Percentiles rank a stretch among this genome's conserved stretches.
Conservation (phyloP, 306 rosid genomes). For the Neltuma alba region DNA sequence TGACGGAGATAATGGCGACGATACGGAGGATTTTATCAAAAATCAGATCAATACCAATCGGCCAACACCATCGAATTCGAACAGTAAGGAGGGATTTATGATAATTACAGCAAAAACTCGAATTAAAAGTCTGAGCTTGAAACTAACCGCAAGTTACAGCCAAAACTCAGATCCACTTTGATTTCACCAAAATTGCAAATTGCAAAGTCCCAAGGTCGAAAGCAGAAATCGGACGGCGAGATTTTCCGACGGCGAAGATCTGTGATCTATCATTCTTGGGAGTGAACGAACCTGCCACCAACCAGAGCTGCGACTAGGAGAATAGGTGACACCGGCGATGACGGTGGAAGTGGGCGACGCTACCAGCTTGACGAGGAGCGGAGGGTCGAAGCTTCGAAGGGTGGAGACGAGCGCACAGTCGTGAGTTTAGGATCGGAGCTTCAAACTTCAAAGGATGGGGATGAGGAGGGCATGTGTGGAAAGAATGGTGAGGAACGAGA, state of each 20-base stretch:
- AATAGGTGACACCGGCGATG: neutral
- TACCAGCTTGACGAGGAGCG: neutral
- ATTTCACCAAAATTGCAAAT: neutral
- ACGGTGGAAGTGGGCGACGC: neutral
- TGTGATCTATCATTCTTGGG: neutral
- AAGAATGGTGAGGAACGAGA: neutral
- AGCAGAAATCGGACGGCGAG: neutral
- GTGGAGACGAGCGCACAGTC: too few relatives aligned
- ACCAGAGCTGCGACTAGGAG: neutral
- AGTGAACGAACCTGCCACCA: neutral
- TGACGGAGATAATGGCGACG: too few relatives aligned
- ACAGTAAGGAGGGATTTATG: neutral
- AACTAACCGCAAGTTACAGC: neutral
- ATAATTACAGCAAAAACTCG: neutral
- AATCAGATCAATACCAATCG: neutral
- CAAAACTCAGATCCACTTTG: neutral
- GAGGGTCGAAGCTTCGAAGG: too few relatives aligned
- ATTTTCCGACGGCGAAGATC: neutral
- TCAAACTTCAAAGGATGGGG: neutral
- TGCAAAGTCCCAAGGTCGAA: neutral
- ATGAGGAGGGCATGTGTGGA: neutral
- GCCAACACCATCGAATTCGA: neutral
- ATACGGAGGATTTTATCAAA: neutral
- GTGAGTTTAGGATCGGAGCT: neutral
- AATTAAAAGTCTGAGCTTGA: neutral